Evolutionary conservation across 805 yeast species (phyloP), one percentile per base, ranked within the genome.

Genomic region (Schwanniomyces yamadae): DNA sequence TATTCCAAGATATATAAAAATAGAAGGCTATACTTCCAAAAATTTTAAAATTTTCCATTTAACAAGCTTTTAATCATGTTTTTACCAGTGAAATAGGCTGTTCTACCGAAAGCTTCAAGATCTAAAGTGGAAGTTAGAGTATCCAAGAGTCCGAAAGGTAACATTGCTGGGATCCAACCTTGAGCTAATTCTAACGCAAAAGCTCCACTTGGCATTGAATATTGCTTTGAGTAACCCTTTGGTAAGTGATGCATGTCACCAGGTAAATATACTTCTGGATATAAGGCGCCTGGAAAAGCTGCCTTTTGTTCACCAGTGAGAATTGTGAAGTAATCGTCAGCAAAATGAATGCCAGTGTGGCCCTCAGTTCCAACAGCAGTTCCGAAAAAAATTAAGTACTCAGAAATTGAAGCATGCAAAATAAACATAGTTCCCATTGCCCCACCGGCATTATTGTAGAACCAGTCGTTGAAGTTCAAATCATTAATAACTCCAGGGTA

Each of bases 91-190:
- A 83, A 72, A 45, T 73, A 77, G 24, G 73, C 77, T 6, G 98
- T 93, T 55, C 77, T 75, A 41, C 58, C 63, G 41, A 91, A 71
- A 17, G 95, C 79, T 48, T 69, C 60, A 41, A 81, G 58, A 59
- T 93, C 99, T 49, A 90, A 61, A 11, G 98, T 93, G 27, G 95
- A 82, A 35, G 82, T 74, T 40, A 84, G 53, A 4, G 84, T 77
- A 56, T 88, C 95, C 33, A 86, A 66, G 63, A 91, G 80, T 0
- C 99, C 99, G 59, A 93, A 93, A 14, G 98, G 98, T 42, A 93
- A 73, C 99, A 93, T 93, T 28, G 91, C 82, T 23, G 99, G 98
- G 47, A 93, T 87, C 95, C 96, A 93, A 41, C 99, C 99, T 68
- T 91, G 98, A 6, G 99, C 99, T 53, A 91, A 73, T 60, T 93